Conservation (phyloP, 2,329 filamentous ascomycete genomes). For the Dothistroma septosporum region DNA sequence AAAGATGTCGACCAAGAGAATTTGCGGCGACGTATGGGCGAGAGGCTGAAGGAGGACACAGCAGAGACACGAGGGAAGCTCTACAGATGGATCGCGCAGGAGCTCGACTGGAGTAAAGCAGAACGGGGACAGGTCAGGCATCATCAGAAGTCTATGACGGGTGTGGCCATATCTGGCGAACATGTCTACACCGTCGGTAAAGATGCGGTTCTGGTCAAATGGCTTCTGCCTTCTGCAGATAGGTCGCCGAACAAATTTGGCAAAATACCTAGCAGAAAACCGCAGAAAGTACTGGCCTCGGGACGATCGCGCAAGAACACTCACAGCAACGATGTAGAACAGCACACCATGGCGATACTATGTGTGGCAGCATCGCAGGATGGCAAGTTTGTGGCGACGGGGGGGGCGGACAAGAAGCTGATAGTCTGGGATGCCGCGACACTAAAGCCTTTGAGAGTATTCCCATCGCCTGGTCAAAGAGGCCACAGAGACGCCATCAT, state of each 20-base stretch:
- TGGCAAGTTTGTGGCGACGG: constrained; percentile 86
- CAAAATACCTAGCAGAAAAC: constrained; percentile 39
- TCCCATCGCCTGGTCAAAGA: constrained; percentile 70
- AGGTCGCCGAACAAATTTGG: constrained; percentile 9
- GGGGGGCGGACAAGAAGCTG: constrained; percentile 76
- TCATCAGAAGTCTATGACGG: constrained; percentile 73
- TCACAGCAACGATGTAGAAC: constrained; percentile 59
- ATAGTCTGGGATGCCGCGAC: constrained; percentile 83
- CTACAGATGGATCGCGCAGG: constrained; percentile 72
- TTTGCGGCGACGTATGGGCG: constrained; percentile 60
- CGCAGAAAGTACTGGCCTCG: constrained; percentile 56
- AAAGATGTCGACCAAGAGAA: constrained; percentile 89
- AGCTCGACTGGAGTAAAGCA: constrained; percentile 66
- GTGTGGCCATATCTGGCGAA: constrained; percentile 71
- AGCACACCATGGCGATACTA: constrained; percentile 76
- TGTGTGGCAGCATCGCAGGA: constrained; percentile 82
- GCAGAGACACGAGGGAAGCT: constrained; percentile 86
- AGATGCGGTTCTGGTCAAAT: constrained; percentile 81
- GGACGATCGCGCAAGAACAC: constrained; percentile 60
- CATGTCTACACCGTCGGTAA: constrained; percentile 86
- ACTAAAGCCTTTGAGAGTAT: constrained; percentile 73
- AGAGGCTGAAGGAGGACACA: constrained; percentile 85
- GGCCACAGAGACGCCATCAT: constrained; percentile 88
- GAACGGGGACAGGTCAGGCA: constrained; percentile 70
- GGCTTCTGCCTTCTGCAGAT: constrained; percentile 67